Evolutionary conservation across 2,329 filamentous ascomycete species (phyloP), one percentile per base, ranked within the genome.

Genomic region (Pseudopyrenochaeta lycopersici): DNA sequence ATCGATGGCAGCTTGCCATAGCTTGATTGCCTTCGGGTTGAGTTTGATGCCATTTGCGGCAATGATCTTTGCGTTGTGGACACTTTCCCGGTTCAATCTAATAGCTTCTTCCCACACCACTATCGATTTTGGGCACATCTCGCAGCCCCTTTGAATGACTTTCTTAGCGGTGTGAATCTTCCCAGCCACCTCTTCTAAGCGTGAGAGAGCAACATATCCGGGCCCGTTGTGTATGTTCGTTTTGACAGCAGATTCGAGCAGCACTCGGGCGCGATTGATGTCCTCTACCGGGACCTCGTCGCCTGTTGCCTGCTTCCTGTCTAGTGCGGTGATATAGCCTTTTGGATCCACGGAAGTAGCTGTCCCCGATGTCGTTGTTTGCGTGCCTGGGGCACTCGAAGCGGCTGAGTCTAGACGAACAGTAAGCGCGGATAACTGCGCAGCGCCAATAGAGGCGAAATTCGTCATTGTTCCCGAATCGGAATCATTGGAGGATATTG

Each of bases 71-170:
- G 94, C 93, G 67, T 98, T 99, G 48, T 92, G 89, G 20, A 89
- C 88, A 68, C 97, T 92, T 44, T 75, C 72, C 3, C 63, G 58
- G 58, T 97, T 97, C 2, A 99, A 81, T 48, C 93, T 87, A 62
- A 99, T 98, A 49, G 94, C 96, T 75, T 99, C 95, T 35, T 98
- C 80, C 96, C 96, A 99, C 5, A 90, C 91, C 72, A 97, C 95
- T 75, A 97, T 92, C 61, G 89, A 97, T 77, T 94, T 95, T 0
- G 94, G 95, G 66, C 94, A 98, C 66, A 93, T 86, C 62, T 94
- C 88, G 71, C 92, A 97, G 1, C 94, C 96, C 66, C 91, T 86
- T 2, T 91, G 88, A 56, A 99, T 97, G 32, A 96, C 85, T 66
- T 90, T 95, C 50, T 94, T 87, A 11, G 95, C 95, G 3, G 92